Evolutionary conservation across 768 basidiomycete genomes (phyloP).

Genomic region (Coprinellus aureogranulatus): DNA sequence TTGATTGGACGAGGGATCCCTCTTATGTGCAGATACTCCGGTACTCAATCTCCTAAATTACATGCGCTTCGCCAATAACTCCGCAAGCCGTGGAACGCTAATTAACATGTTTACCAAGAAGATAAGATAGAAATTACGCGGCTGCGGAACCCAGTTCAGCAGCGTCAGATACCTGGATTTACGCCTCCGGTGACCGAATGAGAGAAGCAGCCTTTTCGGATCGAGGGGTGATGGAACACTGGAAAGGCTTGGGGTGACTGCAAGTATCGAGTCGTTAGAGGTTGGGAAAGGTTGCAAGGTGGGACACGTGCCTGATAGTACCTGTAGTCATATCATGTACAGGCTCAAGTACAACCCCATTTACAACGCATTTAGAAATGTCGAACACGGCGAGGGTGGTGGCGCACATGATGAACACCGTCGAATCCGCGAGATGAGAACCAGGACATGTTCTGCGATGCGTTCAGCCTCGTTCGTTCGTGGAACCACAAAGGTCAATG

Average conservation of each 20-base stretch:
- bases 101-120: slow-evolving; percentile 28
- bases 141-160: not conserved
- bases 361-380: slow-evolving; percentile 45
- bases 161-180: not conserved
- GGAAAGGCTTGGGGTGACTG: slow-evolving; percentile 63
- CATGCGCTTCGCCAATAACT: no score
- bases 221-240: slow-evolving; percentile 59
- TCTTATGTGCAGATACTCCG: no score
- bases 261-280: slow-evolving; percentile 7
- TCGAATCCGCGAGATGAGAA: slow-evolving; percentile 52
- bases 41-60: no score
- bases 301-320: slow-evolving; percentile 52
- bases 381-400: slow-evolving; percentile 54
- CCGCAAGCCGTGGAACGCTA: no score
- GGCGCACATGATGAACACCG: slow-evolving; percentile 50
- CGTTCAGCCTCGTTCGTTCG: not conserved
- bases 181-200: slow-evolving; percentile 12
- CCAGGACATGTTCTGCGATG: slow-evolving; percentile 48
- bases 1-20: no score
- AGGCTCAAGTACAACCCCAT: slow-evolving; percentile 47
- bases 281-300: not conserved
- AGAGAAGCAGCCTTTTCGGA: slow-evolving; percentile 28
- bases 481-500: no score
- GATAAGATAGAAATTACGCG: slow-evolving; percentile 31
- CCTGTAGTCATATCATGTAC: slow-evolving; percentile 57